Base-by-base conservation (phyloP, 306 rosid genomes). In the Dryas alaskensis region DNA sequence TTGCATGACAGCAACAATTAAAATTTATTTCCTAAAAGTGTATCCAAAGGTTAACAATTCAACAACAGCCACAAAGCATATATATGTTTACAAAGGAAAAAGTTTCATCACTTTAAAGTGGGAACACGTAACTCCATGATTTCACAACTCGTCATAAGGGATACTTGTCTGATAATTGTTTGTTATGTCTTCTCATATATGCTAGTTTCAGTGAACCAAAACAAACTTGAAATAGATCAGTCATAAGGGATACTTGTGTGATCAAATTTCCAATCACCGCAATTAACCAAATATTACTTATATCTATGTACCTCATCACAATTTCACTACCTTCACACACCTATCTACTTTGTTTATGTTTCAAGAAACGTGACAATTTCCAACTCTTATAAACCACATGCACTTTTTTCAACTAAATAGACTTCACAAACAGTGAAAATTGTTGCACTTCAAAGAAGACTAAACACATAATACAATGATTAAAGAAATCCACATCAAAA, bases 371-470 rank as follows among this genome's bases (percentile, higher is more conserved):
- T 12, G n/a, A 12, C 6, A 59, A 59, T 7, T 14, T 16, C 58
- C 67, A 72, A 59, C 3, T 59, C 45, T 47, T 46, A 13, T 11
- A 19, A 59, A 8, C 8, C 76, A n/a, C 51, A 0, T 4, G n/a
- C 53, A 55, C 8, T 22, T 70, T 55, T 69, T n/a, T n/a, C 49
- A 53, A 31, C n/a, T n/a, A 9, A 37, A 9, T 52, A 8, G 1
- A 9, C 31, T 72, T 58, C 67, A 3, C n/a, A 72, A 72, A 1
- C 11, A 16, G 50, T n/a, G 46, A 7, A 57, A 58, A 5, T 44
- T 19, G 53, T 73, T 74, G 52, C 78, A 58, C 58, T 46, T 52
- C 65, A 52, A 54, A 40, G 6, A 62, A 25, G 25, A 39, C 31
- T 45, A 49, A n/a, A 2, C 4, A 7, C 3, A 8, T 17, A 17